phyloP scores from a whole-genome alignment of 169 alveolate genomes.

The Plasmodium vinckei region DNA sequence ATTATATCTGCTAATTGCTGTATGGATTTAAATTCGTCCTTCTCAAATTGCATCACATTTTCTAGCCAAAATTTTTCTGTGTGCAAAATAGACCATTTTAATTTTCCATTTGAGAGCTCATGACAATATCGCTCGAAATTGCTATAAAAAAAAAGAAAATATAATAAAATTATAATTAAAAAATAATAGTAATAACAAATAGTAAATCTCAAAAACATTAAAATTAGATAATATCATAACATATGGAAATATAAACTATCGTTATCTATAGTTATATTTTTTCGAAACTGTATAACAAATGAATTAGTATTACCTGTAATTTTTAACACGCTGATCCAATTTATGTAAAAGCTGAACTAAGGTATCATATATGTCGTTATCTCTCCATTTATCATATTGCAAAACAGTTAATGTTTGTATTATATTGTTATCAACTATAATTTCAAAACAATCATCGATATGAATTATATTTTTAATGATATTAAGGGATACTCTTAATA shows the following conservation, averaged over 20 bases:
- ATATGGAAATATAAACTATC: too few relatives aligned
- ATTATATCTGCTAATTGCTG: constrained; percentile 85
- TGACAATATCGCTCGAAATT: constrained; percentile 87
- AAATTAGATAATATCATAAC: too few relatives aligned
- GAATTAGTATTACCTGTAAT: constrained; percentile 72
- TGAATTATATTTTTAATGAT: constrained; percentile 80
- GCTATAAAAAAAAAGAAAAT: constrained; percentile 21
- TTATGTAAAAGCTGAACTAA: constrained; percentile 84
- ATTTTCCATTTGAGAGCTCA: constrained; percentile 85
- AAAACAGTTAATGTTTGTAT: constrained; percentile 86
- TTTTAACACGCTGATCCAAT: constrained; percentile 84
- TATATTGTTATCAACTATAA: constrained; percentile 85
- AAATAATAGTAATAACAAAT: not conserved
- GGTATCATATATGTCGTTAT: constrained; percentile 87
- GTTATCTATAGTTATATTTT: not conserved
- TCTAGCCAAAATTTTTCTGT: constrained; percentile 90
- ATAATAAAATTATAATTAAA: constrained; percentile 1
- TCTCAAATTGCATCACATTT: constrained; percentile 85
- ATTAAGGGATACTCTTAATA: constrained; percentile 79
- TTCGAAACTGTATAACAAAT: not conserved
- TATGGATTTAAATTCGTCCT: constrained; percentile 87
- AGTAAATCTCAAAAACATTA: not conserved
- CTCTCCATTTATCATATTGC: constrained; percentile 90
- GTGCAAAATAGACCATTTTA: constrained; percentile 88
- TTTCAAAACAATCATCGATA: constrained; percentile 81